Base-by-base conservation (phyloP, 2,329 filamentous ascomycete species). In the Thelonectria discophora region DNA sequence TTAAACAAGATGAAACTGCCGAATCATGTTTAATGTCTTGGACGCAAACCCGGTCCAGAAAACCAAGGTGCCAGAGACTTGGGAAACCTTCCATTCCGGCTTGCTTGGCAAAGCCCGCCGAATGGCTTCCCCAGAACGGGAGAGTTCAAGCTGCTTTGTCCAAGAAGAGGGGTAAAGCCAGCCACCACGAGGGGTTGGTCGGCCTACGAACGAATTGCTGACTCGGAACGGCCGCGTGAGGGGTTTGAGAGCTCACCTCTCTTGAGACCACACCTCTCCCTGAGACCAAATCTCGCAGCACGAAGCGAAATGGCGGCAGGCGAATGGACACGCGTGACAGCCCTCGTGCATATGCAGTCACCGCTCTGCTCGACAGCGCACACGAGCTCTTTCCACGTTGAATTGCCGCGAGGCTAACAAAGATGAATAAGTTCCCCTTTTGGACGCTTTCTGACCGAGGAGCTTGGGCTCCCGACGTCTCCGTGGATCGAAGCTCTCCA, bases 381-480 rank as follows among this genome's bases (percentile, higher is more conserved):
- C 34, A 37, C 34, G 34, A 37, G 34, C 34, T 13, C 34, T 37
- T 37, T 37, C 34, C 34, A 37, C 3, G 34, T 37, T 37, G 27
- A 37, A 37, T 37, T 37, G 15, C 34, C 34, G 34, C 34, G 34
- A 37, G 12, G 34, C 1, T 13, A 7, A 13, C 7, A 2, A 11
- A 37, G 5, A 8, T 15, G 34, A 37, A 13, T 13, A 4, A 13
- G 34, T 11, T 13, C 20, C 45, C 42, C 12, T 46, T 34, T 37
- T 15, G 20, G 30, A n/a, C 15, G 27, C 9, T 8, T 8, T 8
- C 5, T 7, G 27, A 30, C 27, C 39, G 42, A 34, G 27, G 20
- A 49, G 53, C 48, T 56, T 39, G 42, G 37, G 48, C 34, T 61
- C 42, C 53, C 47, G 58, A 56, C 32, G 17, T 18, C 40, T 55